These are phyloP conservation scores for Talaromyces adpressus DNA, from an alignment of 495 filamentous ascomycete species.

Conservation along the genomic window DNA sequence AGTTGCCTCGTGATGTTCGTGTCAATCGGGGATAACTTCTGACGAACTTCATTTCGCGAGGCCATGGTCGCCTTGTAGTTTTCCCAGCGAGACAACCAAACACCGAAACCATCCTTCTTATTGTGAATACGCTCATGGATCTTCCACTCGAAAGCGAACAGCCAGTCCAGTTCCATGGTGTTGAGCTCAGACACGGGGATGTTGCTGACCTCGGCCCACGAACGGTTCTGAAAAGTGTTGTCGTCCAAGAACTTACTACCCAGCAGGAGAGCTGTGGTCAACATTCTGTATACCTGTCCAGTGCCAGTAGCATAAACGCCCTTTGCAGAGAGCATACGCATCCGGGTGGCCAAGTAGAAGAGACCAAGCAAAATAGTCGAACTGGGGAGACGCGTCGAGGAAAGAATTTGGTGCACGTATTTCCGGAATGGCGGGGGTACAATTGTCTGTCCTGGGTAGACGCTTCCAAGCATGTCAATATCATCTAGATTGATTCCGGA, in stretches of 20 bases:
- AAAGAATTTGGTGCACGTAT: slow-evolving; percentile 90
- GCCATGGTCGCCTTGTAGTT: slow-evolving; percentile 62
- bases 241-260: slow-evolving; percentile 98
- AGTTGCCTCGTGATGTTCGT: slow-evolving; percentile 51
- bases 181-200: slow-evolving; percentile 86
- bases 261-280: slow-evolving; percentile 80
- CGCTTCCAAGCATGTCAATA: slow-evolving; percentile 71
- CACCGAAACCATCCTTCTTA: slow-evolving; percentile 68
- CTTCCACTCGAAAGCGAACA: slow-evolving; percentile 74
- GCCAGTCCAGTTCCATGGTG: slow-evolving; percentile 85
- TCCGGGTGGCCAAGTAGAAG: slow-evolving; percentile 78
- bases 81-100: slow-evolving; percentile 81
- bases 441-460: slow-evolving; percentile 53
- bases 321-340: slow-evolving; percentile 61
- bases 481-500: slow-evolving; percentile 58
- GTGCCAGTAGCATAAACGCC: slow-evolving; percentile 53
- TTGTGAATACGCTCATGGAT: slow-evolving; percentile 83
- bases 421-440: slow-evolving; percentile 81
- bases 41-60: slow-evolving; percentile 45
- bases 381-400: slow-evolving; percentile 88
- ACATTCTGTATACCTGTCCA: slow-evolving; percentile 80
- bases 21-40: slow-evolving; percentile 63
- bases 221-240: slow-evolving; percentile 98
- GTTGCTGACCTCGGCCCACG: slow-evolving; percentile 96
- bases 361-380: slow-evolving; percentile 92